Evolutionary conservation across 1,284 basidiomycete genomes (phyloP).

Genomic region (Somion occarium): DNA sequence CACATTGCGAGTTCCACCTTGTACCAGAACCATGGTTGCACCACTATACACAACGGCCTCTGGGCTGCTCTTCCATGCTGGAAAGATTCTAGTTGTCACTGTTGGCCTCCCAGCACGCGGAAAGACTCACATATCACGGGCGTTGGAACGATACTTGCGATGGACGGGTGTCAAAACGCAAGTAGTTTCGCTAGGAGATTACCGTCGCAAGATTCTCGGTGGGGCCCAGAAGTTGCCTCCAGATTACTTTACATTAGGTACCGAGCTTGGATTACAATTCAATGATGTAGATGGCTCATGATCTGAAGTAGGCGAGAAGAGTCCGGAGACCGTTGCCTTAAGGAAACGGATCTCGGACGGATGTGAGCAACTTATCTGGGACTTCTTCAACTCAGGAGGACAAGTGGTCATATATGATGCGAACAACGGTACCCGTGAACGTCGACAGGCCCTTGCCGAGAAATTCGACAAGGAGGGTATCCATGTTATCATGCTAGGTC

Average conservation of each 20-base stretch:
- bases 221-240: conserved; percentile 83
- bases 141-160: conserved; percentile 92
- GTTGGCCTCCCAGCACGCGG: conserved; percentile 92
- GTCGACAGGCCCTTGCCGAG: conserved; percentile 71
- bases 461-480: conserved; percentile 82
- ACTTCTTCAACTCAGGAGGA: conserved; percentile 84
- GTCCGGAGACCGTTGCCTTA: conserved; percentile 73
- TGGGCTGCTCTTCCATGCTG: conserved; percentile 88
- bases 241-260: conserved; percentile 89
- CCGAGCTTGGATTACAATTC: conserved; percentile 20
- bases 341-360: conserved; percentile 72
- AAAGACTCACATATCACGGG: conserved; percentile 95
- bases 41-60: conserved; percentile 84
- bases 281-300: not conserved
- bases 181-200: conserved; percentile 94
- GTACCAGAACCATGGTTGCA: conserved; percentile 60
- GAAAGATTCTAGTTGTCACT: conserved; percentile 89
- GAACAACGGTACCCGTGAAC: conserved; percentile 83
- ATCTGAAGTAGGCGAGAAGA: conserved; percentile 55
- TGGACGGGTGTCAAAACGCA: conserved; percentile 98
- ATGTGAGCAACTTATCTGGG: conserved; percentile 85
- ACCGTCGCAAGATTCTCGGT: conserved; percentile 86
- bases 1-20: too few species aligned
- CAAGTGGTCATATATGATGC: conserved; percentile 99
- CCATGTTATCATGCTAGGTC: conserved; percentile 92